Base-by-base conservation (phyloP, 2,329 filamentous ascomycete genomes). In the Golovinomyces cichoracearum region DNA sequence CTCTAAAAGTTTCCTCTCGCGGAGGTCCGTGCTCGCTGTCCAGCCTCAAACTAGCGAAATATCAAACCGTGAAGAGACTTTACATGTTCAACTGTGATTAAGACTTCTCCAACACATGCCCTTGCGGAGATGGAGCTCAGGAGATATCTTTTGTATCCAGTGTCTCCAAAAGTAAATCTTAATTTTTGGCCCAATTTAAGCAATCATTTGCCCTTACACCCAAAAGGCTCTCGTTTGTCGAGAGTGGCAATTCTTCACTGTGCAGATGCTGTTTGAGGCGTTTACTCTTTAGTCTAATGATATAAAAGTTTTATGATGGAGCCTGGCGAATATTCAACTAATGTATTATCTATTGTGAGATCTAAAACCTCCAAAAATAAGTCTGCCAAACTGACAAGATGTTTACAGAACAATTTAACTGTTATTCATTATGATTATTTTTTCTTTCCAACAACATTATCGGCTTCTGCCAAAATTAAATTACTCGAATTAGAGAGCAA, bases 351-450 rank as follows among this genome's bases (percentile, higher is more conserved):
- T 48, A 58, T 55, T 54, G 60, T 62, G 45, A 52, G 55, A 53
- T n/a, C 7, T 22, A 15, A 10, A 47, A 45, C 46, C 23, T 4
- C 15, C 10, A 1, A 2, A 17, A 37, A 5, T 22, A 2, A 27
- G n/a, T 3, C 6, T 13, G 13, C 33, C 29, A 41, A 29, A n/a
- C 19, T 13, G 19, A 31, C 7, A 21, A 13, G 15, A 26, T 40
- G 21, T 29, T 5, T 2, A 6, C 25, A 62, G 60, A 59, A 57
- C 50, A 57, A 57, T 48, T 58, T 58, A 50, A 53, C 57, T 45
- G 56, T 55, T 29, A 61, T 62, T 53, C 52, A 53, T 33, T 61
- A 61, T 50, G 57, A 61, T 51, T 62, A 60, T 47, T 55, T 56
- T 45, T 58, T 61, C 49, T 45, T 50, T 10, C 51, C 54, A 47